These are phyloP conservation scores for Tetrahymena elliotti DNA, from an alignment of 73 alveolate genomes.

Conservation along the genomic window DNA sequence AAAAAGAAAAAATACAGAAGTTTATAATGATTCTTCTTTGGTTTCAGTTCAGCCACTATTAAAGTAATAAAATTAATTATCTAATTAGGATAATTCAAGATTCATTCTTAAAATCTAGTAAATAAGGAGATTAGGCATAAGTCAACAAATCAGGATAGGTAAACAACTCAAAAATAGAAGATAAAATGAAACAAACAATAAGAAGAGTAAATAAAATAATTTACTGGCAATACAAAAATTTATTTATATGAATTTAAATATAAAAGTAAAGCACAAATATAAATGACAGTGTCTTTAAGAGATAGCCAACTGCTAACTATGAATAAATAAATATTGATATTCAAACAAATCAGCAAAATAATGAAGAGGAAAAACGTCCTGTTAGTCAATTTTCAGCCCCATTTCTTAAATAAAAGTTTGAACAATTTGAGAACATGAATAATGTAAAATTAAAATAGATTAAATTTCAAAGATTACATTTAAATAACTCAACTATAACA, in stretches of 20 bases:
- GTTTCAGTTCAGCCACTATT: background rate
- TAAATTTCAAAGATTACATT: background rate
- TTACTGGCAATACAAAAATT: no score
- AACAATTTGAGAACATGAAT: background rate
- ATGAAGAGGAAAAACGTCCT: background rate
- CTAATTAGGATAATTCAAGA: background rate
- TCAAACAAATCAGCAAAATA: background rate
- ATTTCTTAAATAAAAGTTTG: background rate
- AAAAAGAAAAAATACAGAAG: background rate
- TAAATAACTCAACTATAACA: background rate
- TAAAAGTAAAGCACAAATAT: background rate
- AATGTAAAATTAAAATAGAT: background rate
- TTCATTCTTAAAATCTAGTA: background rate
- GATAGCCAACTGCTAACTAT: background rate
- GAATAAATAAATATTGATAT: background rate
- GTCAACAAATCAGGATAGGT: background rate
- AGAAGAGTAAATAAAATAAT: background rate
- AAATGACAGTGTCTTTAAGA: background rate
- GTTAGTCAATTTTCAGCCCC: background rate
- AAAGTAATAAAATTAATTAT: background rate
- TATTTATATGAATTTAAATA: no score
- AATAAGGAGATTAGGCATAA: background rate
- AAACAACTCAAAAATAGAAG: background rate
- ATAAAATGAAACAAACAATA: background rate
- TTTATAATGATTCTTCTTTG: background rate